phyloP scores from a whole-genome alignment of 2,329 filamentous ascomycete species.

The Sarocladiaceae sp. region DNA sequence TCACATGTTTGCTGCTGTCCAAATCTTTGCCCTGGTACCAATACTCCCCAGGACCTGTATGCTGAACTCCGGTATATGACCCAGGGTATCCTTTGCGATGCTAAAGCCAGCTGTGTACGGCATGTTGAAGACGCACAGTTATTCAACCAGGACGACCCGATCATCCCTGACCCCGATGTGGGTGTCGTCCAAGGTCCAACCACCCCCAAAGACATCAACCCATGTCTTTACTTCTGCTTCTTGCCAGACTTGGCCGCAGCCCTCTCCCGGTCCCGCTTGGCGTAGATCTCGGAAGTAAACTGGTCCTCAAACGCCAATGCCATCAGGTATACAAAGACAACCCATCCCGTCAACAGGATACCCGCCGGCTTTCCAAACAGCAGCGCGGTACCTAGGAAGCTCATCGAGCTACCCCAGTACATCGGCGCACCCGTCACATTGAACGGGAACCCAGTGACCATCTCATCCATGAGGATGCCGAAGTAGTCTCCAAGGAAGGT shows the following conservation, averaged over 20 bases:
- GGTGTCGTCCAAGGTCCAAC: too few species aligned
- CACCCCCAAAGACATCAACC: too few species aligned
- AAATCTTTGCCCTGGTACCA: too few species aligned
- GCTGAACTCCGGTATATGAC: too few species aligned
- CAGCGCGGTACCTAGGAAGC: constrained; percentile 82
- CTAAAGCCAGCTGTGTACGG: not conserved
- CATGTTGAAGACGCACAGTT: constrained; percentile 4
- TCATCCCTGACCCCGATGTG: too few species aligned
- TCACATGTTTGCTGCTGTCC: too few species aligned
- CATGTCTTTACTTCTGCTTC: constrained; percentile 45
- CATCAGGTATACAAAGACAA: constrained; percentile 71
- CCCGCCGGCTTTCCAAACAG: constrained; percentile 85
- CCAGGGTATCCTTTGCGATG: not conserved
- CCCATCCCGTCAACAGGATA: constrained; percentile 66
- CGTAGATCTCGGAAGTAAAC: constrained; percentile 89
- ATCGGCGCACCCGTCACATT: constrained; percentile 86
- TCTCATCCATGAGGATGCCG: constrained; percentile 92
- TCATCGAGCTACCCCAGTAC: constrained; percentile 92
- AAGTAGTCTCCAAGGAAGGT: constrained; percentile 99
- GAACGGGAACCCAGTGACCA: constrained; percentile 94
- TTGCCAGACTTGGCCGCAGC: constrained; percentile 40
- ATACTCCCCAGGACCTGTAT: too few species aligned
- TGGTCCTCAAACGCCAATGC: constrained; percentile 87
- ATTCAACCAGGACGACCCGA: too few species aligned
- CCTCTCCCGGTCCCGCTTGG: constrained; percentile 64